phyloP scores from a whole-genome alignment of 1,284 basidiomycete species.

The Apiotrichum akiyoshidainum region DNA sequence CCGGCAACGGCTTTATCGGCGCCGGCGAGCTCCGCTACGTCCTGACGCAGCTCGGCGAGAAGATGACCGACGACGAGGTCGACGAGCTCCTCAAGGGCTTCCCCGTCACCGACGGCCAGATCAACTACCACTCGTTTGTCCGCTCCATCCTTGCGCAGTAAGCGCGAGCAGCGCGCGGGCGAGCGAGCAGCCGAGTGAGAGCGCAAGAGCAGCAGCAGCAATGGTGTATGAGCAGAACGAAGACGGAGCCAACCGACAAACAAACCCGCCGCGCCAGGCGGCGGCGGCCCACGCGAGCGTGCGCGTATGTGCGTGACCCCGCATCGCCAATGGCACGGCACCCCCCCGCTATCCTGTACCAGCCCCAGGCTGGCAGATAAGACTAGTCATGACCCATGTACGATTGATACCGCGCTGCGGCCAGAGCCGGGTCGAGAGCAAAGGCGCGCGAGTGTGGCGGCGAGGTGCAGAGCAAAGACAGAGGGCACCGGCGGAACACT shows the following conservation, averaged over 20 bases:
- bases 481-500: no score
- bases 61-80: slow-evolving; percentile 96
- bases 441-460: background rate
- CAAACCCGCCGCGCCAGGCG: no score
- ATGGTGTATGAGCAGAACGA: no score
- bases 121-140: slow-evolving; percentile 96
- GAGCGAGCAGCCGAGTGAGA: no score
- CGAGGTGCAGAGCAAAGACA: no score
- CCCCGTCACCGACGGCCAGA: slow-evolving; percentile 78
- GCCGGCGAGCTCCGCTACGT: slow-evolving; percentile 90
- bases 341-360: no score
- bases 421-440: no score
- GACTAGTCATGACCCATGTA: slow-evolving; percentile 4
- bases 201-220: no score
- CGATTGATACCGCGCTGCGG: background rate
- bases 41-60: slow-evolving; percentile 92
- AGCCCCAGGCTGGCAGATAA: background rate
- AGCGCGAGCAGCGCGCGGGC: background rate
- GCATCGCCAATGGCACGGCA: no score
- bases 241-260: no score
- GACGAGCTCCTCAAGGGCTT: slow-evolving; percentile 92
- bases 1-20: slow-evolving; percentile 93
- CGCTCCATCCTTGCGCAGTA: slow-evolving; percentile 84
- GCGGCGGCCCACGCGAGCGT: no score
- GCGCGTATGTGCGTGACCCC: no score